Base-by-base conservation (phyloP, 225 moss, liverwort and hornwort genomes). In the Ulota crispa region DNA sequence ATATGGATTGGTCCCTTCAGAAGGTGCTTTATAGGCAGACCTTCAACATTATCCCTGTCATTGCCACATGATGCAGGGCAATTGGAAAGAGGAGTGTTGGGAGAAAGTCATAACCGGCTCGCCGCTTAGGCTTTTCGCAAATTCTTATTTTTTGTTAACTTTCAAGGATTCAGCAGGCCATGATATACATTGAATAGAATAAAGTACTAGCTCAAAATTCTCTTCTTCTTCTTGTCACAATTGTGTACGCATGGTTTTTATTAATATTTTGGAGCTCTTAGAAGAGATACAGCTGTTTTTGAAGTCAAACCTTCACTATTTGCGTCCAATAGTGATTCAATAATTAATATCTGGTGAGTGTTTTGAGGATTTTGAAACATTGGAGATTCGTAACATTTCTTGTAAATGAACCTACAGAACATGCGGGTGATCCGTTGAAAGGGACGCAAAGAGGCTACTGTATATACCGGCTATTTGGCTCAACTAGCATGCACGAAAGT, bases 361-460 rank as follows among this genome's bases (percentile, higher is more conserved):
- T 23, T 7, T 54, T 18, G 31, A 77, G 70, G 11, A 53, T 43
- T 43, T 64, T 41, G 41, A 28, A 45, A 39, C 13, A 18, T 53
- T 18, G 6, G 8, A 67, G 27, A 20, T 31, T 21, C 24, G n/a
- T 76, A 30, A 19, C 34, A 32, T 39, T 72, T 63, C 20, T 20
- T 61, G 52, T 77, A 45, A 28, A 31, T 56, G 41, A 31, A 65
- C 59, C 31, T 84, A 70, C 81, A 86, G 86, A 77, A 62, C 63
- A 76, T 39, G 79, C 64, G 64, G 52, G 70, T 19, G 59, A 64
- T 27, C 37, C 43, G 31, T 54, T 57, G 47, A 41, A 79, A 75
- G 82, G 73, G 65, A 41, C 42, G 39, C 84, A 77, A 75, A 79
- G 76, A 77, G 86, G 60, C 55, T 77, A 81, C 60, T 86, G 82